phyloP scores from a whole-genome alignment of 129 eudicot genomes.

The Saussurea involucrata region DNA sequence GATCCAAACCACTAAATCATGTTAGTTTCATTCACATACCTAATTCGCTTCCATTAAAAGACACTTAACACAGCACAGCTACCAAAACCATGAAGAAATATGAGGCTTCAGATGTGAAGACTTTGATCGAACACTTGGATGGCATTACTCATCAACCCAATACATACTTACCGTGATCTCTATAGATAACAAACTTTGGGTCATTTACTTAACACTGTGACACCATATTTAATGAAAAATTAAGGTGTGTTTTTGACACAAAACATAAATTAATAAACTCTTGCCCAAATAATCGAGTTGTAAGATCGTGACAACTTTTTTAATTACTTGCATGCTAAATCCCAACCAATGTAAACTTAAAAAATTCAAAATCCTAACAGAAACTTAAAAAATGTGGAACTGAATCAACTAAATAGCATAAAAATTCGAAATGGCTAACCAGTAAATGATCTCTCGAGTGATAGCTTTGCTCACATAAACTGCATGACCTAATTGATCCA shows the following conservation, averaged over 20 bases:
- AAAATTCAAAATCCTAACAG: neutral
- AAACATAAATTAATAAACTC: no score
- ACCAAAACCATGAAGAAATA: neutral
- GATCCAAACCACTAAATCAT: neutral
- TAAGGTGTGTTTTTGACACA: neutral
- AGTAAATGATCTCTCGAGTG: conserved; percentile 58
- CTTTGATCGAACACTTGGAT: neutral
- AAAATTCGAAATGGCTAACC: conserved; percentile 30
- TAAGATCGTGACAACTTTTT: neutral
- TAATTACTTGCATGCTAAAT: neutral
- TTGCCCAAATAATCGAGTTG: neutral
- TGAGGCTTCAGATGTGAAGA: neutral
- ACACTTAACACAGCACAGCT: neutral
- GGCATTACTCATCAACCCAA: conserved; percentile 1
- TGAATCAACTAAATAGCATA: neutral
- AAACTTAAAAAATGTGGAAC: neutral
- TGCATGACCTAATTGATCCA: conserved; percentile 80
- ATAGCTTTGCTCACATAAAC: conserved; percentile 50
- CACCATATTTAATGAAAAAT: neutral
- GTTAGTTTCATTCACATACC: neutral
- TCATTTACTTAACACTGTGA: neutral
- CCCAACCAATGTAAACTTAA: neutral
- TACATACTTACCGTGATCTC: neutral
- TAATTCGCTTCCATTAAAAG: neutral
- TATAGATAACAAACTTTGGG: neutral